Conservation (phyloP, 169 alveolate genomes). For the Eimeria falciformis region DNA sequence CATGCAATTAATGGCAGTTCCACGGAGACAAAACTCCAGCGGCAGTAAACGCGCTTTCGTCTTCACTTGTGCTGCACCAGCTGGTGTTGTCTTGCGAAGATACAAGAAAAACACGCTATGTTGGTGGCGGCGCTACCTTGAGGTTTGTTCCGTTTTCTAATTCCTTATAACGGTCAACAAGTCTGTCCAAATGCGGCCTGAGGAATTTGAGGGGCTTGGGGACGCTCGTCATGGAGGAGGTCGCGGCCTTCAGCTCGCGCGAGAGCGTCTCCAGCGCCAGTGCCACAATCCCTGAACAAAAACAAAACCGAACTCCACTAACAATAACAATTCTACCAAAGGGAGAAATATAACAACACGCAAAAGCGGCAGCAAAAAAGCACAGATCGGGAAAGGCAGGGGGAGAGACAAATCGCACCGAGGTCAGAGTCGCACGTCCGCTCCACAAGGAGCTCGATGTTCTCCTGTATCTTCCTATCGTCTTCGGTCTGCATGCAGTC, state of each 20-base stretch:
- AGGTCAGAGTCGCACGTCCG: conserved; percentile 72
- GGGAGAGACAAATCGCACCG: conserved; percentile 64
- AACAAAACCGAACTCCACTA: not conserved
- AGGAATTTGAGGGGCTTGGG: conserved; percentile 90
- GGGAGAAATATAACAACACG: not conserved
- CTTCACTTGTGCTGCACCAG: not conserved
- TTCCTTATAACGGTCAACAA: conserved; percentile 81
- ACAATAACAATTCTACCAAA: too few relatives aligned
- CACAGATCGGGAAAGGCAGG: not conserved
- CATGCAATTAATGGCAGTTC: too few relatives aligned
- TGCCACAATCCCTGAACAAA: conserved; percentile 67
- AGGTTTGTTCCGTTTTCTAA: conserved; percentile 69
- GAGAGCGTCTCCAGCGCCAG: conserved; percentile 79
- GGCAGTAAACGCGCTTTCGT: too few relatives aligned
- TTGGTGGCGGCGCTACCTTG: conserved; percentile 4
- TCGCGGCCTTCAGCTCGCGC: conserved; percentile 84
- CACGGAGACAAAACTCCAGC: too few relatives aligned
- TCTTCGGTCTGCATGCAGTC: conserved; percentile 74
- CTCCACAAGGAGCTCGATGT: conserved; percentile 76
- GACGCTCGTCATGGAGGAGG: conserved; percentile 90
- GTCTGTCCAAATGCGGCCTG: conserved; percentile 84
- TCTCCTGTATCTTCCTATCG: conserved; percentile 74
- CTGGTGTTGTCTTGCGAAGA: too few relatives aligned
- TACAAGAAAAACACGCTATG: too few relatives aligned
- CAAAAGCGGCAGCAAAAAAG: not conserved